These are phyloP conservation scores for Rhodotorula sp. DNA, from an alignment of 1,284 basidiomycete species.

Conservation along the genomic window DNA sequence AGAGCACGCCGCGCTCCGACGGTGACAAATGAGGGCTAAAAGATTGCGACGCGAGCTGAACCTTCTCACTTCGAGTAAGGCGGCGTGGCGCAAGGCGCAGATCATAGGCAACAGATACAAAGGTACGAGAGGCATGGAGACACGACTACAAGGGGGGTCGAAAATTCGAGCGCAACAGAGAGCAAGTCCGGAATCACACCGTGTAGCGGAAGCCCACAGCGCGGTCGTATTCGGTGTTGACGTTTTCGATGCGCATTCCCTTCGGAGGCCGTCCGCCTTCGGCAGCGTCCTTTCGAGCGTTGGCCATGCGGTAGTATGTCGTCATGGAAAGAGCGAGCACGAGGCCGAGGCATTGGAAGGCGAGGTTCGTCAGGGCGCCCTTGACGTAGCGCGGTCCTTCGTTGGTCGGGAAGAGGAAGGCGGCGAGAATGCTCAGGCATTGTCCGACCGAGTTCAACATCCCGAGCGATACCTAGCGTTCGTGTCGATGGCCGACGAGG, in stretches of 20 bases:
- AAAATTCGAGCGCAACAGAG: no score
- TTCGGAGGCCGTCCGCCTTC: slow-evolving; percentile 50
- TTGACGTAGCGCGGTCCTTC: slow-evolving; percentile 51
- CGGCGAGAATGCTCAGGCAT: slow-evolving; percentile 52
- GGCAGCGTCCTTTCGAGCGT: slow-evolving; percentile 48
- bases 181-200: background rate
- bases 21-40: no score
- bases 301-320: slow-evolving; percentile 50
- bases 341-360: slow-evolving; percentile 51
- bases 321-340: slow-evolving; percentile 48
- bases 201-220: slow-evolving; percentile 26
- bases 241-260: slow-evolving; percentile 42
- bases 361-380: slow-evolving; percentile 52
- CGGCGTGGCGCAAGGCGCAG: no score
- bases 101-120: no score
- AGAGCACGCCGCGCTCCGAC: no score
- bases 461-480: slow-evolving; percentile 45
- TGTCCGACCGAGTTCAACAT: slow-evolving; percentile 52
- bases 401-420: slow-evolving; percentile 51
- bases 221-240: slow-evolving; percentile 17
- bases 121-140: no score
- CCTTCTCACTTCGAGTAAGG: no score
- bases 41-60: no score
- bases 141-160: no score
- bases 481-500: background rate